Evolutionary conservation across 1,139 yeast species (phyloP).

Genomic region (Saccharomyces hybrid): DNA sequence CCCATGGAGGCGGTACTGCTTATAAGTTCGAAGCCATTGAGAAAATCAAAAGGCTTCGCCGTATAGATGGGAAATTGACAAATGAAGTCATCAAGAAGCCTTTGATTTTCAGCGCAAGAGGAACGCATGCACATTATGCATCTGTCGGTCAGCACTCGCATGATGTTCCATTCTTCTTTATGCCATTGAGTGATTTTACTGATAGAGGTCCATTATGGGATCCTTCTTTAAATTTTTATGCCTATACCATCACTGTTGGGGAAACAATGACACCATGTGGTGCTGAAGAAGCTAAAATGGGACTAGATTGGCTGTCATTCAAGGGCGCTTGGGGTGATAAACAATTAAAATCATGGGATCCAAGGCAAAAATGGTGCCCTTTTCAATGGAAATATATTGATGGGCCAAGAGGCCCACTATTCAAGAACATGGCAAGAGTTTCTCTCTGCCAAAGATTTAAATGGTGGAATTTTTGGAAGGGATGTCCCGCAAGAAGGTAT

Average conservation of each 20-base stretch:
- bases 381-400: slow-evolving; percentile 86
- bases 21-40: slow-evolving; percentile 70
- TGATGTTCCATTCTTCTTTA: slow-evolving; percentile 71
- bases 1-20: slow-evolving; percentile 96
- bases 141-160: slow-evolving; percentile 94
- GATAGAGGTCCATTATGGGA: slow-evolving; percentile 96
- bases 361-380: slow-evolving; percentile 77
- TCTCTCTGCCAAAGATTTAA: slow-evolving; percentile 77
- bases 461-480: slow-evolving; percentile 72
- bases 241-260: slow-evolving; percentile 45
- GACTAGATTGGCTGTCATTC: slow-evolving; percentile 73
- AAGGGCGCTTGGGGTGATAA: slow-evolving; percentile 93
- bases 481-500: slow-evolving; percentile 69
- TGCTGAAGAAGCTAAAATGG: slow-evolving; percentile 25
- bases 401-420: slow-evolving; percentile 87
- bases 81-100: slow-evolving; percentile 44
- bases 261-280: slow-evolving; percentile 39
- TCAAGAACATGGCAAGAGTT: slow-evolving; percentile 60
- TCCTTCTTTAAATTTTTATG: slow-evolving; percentile 72
- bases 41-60: slow-evolving; percentile 41
- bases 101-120: slow-evolving; percentile 80
- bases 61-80: slow-evolving; percentile 23
- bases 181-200: slow-evolving; percentile 84
- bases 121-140: slow-evolving; percentile 95
- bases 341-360: slow-evolving; percentile 56